Base-by-base conservation (phyloP, 345 rosid genomes). In the Sapria himalayana region DNA sequence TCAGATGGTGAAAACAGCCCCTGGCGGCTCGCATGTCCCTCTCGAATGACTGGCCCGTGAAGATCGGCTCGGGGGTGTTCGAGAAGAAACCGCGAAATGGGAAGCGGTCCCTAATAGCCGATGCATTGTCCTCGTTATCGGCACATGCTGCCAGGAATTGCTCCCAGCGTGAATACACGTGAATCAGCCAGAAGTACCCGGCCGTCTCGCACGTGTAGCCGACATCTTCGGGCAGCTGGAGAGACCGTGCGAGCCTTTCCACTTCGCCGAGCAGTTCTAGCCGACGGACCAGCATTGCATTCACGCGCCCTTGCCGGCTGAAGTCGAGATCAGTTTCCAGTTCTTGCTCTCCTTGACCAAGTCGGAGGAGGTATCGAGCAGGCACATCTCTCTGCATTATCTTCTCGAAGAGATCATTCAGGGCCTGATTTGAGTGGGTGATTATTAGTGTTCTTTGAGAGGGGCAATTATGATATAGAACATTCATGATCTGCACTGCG, bases 311-410 rank as follows among this genome's bases (percentile, higher is more conserved):
- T 71, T 89, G 94, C 70, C 98, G 53, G 61, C 98, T 89, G 54
- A 89, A 89, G 66, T 78, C 86, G 24, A 85, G 89, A 65, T 86
- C 94, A 61, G 94, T 86, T 22, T 94, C 98, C 33, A 89, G 76
- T 55, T 89, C 94, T 66, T 89, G 98, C 69, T 89, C 98, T 41
- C 98, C 98, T 73, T 89, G 98, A 65, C 98, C 98, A 48, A 89
- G 64, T 56, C 98, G 94, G 54, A 89, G 98, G 67, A 89, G 86
- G 68, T 89, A 89, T 23, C 94, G 76, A n/a, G 98, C 94, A 38
- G 98, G 94, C 22, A 89, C 93, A 65, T 89, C 98, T 49, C 98
- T 82, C 98, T 89, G 71, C 94, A 82, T 82, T 47, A 82, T 82
- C 69, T 82, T 82, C 73, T 89, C 98, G 69, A 89, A 89, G 58